A percentile compares a stretch with the other conserved stretches of the same genome.
These are phyloP conservation scores for Argentina anserina DNA, from an alignment of 306 rosid species.

Conservation along the genomic window DNA sequence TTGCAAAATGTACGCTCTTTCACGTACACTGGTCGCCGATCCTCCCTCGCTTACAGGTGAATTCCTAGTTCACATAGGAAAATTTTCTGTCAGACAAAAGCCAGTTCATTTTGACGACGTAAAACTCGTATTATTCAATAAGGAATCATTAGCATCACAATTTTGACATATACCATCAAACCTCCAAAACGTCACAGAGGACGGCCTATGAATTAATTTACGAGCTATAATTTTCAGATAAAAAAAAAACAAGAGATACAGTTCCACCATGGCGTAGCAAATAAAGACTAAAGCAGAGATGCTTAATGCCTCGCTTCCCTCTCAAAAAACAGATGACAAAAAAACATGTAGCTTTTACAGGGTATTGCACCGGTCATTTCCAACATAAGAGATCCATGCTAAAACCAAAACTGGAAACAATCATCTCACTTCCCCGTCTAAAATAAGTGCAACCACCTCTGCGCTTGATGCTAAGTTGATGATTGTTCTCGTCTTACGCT, in stretches of 20 bases:
- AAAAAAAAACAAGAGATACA: background rate
- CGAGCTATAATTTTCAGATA: background rate
- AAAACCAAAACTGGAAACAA: conserved; percentile 27
- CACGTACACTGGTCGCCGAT: too few relatives aligned
- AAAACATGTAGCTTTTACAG: conserved; percentile 8
- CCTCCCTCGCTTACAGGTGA: too few relatives aligned
- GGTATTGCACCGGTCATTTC: conserved; percentile 17
- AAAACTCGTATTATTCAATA: too few relatives aligned
- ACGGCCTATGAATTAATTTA: too few relatives aligned
- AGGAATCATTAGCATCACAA: too few relatives aligned
- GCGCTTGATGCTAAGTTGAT: background rate
- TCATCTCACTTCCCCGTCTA: conserved; percentile 26
- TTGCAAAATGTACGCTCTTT: too few relatives aligned
- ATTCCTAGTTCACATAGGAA: too few relatives aligned
- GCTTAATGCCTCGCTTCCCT: background rate
- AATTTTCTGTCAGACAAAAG: too few relatives aligned
- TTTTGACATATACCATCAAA: too few relatives aligned
- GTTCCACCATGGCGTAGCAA: background rate
- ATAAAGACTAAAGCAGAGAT: background rate
- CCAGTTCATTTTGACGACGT: too few relatives aligned
- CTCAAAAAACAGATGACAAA: background rate
- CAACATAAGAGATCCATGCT: conserved; percentile 26
- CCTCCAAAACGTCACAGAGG: too few relatives aligned
- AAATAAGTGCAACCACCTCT: conserved; percentile 25
- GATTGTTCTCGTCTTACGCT: conserved; percentile 31